phyloP scores from a whole-genome alignment of 2,329 filamentous ascomycete genomes.

The Whalleya microplaca region DNA sequence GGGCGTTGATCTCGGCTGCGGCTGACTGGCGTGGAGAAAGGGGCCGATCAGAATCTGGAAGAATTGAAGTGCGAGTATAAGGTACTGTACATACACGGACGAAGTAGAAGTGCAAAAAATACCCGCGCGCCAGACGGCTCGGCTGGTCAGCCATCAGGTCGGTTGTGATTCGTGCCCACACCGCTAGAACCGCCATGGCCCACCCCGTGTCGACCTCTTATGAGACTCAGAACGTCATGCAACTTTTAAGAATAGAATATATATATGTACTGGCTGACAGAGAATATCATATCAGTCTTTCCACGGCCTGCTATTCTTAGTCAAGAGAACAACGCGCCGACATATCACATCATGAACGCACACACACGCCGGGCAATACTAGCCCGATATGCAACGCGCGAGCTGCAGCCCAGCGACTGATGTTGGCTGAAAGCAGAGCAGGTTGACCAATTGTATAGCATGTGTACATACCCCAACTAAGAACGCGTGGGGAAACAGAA shows the following conservation, averaged over 20 bases:
- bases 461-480: background rate
- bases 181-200: conserved; percentile 24
- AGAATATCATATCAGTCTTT: no score
- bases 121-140: conserved; percentile 36
- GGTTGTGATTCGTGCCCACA: conserved; percentile 30
- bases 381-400: background rate
- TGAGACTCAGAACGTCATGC: background rate
- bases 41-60: background rate
- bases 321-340: background rate
- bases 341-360: background rate
- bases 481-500: background rate
- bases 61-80: background rate
- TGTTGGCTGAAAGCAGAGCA: no score
- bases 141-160: conserved; percentile 2
- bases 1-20: background rate
- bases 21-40: background rate
- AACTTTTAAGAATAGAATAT: no score
- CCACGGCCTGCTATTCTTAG: no score
- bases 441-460: background rate
- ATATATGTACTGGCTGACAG: no score
- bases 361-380: no score
- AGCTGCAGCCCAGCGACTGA: no score
- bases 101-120: conserved; percentile 14
- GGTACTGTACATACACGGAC: no score
- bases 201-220: background rate